These are phyloP conservation scores for Auricularia heimuer DNA, from an alignment of 768 basidiomycete species.

Conservation along the genomic window DNA sequence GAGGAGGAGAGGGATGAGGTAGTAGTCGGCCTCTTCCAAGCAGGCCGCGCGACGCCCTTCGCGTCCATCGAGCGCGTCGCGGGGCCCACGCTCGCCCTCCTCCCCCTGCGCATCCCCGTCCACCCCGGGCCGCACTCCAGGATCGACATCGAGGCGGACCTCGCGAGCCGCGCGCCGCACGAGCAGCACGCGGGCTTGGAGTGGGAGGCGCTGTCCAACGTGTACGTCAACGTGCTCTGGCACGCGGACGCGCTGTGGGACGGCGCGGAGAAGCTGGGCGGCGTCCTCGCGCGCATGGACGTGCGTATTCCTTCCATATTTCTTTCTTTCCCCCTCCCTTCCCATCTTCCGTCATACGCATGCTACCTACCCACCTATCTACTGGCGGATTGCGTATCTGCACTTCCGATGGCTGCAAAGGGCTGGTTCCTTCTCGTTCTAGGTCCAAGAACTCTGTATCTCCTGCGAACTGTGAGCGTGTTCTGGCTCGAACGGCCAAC, in stretches of 20 bases:
- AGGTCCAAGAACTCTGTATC: too few relatives aligned
- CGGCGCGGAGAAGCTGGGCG: not conserved
- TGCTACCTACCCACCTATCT: too few relatives aligned
- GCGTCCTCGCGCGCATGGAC: not conserved
- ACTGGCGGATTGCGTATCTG: too few relatives aligned
- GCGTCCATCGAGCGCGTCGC: not conserved
- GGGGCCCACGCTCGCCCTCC: not conserved
- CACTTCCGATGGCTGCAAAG: too few relatives aligned
- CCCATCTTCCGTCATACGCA: too few relatives aligned
- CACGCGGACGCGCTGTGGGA: not conserved
- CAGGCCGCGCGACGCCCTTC: not conserved
- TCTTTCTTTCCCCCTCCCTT: too few relatives aligned
- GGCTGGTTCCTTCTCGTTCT: too few relatives aligned
- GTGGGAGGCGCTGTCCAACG: not conserved
- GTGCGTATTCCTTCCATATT: not conserved
- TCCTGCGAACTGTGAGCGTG: too few relatives aligned
- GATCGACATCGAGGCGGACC: not conserved
- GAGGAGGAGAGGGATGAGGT: too few relatives aligned
- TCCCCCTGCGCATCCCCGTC: not conserved
- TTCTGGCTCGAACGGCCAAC: too few relatives aligned
- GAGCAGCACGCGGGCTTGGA: not conserved
- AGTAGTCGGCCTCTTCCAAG: not conserved
- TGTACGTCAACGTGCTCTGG: conserved; percentile 2
- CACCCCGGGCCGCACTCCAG: too few relatives aligned
- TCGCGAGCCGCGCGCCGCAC: not conserved